Base-by-base conservation (phyloP, 768 basidiomycete genomes). In the Termitomyces sp. region DNA sequence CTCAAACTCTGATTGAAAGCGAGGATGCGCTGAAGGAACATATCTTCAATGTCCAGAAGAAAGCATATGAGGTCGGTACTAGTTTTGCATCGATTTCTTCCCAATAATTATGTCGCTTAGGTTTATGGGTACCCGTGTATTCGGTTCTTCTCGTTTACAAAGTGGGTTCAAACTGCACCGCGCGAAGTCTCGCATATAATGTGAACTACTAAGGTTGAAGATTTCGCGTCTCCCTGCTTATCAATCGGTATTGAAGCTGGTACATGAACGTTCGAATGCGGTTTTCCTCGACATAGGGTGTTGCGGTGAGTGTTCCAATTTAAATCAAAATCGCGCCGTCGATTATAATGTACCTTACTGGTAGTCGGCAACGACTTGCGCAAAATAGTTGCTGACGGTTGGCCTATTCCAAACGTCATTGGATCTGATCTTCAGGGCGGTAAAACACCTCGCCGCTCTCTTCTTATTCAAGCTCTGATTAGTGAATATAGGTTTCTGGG, bases 401-500 rank as follows among this genome's bases (percentile, higher is more conserved):
- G 66, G 64, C 72, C 70, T 9, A 60, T 63, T 8, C 56, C 62
- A 29, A 67, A 69, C 43, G 61, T 67, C 24, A 65, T 74, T 20
- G 72, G 66, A 42, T 69, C 65, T 4, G 73, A 73, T 57, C 59
- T 74, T 14, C 63, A 58, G 8, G 63, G 60, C 66, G 69, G 72
- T 72, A 24, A 13, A 42, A 22, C 9, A n/a, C 53, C 31, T 34
- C 13, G 12, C 16, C 14, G 13, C 47, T 44, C 8, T 52, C 37
- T 46, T 22, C 18, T 22, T 12, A 6, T n/a, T 4, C 44, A 13
- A 10, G 8, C 22, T 55, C 29, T 55, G 14, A 47, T 41, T 16
- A 4, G 18, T 2, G 29, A 46, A 5, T 46, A n/a, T 41, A 83
- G 83, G 73, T 34, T 78, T 80, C 59, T 84, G 82, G 82, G 72